Evolutionary conservation across 1,284 basidiomycete species (phyloP).

Genomic region (Phlebopus sp.): DNA sequence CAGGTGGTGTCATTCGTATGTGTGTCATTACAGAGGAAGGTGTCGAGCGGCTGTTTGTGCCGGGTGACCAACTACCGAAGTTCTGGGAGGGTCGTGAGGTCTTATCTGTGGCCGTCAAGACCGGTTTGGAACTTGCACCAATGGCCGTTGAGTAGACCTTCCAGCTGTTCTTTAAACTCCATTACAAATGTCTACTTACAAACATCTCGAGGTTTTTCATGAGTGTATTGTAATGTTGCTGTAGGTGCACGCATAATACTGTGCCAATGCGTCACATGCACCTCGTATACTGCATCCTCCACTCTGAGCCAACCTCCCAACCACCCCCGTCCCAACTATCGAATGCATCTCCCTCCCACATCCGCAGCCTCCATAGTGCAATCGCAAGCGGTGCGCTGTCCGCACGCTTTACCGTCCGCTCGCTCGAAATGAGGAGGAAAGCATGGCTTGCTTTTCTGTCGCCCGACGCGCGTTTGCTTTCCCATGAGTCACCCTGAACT

Average conservation of each 20-base stretch:
- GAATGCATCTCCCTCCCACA: constrained; percentile 61
- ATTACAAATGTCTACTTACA: not conserved
- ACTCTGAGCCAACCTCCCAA: constrained; percentile 33
- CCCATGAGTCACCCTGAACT: constrained; percentile 1
- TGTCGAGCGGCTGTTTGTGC: constrained; percentile 91
- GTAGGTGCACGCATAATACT: not conserved
- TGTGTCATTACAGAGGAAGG: constrained; percentile 92
- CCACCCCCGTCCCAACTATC: constrained; percentile 17
- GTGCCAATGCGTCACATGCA: constrained; percentile 1
- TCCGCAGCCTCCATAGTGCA: constrained; percentile 70
- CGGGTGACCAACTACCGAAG: constrained; percentile 86
- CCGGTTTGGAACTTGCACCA: constrained; percentile 40
- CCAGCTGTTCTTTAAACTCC: constrained; percentile 11
- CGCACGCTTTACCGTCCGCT: constrained; percentile 44
- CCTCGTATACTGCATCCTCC: constrained; percentile 17
- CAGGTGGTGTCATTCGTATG: constrained; percentile 97
- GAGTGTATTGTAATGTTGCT: not conserved
- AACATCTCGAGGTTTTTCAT: no score
- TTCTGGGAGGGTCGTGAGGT: constrained; percentile 85
- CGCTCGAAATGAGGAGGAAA: constrained; percentile 59
- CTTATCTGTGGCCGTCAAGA: constrained; percentile 41
- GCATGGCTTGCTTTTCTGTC: constrained; percentile 61
- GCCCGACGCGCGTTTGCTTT: constrained; percentile 17
- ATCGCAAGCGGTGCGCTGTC: constrained; percentile 63
- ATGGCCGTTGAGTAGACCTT: constrained; percentile 67